Percentiles rank a stretch among this genome's conserved stretches.
phyloP scores from a whole-genome alignment of 164 flowering plant species.

The Vitis rupestris region DNA sequence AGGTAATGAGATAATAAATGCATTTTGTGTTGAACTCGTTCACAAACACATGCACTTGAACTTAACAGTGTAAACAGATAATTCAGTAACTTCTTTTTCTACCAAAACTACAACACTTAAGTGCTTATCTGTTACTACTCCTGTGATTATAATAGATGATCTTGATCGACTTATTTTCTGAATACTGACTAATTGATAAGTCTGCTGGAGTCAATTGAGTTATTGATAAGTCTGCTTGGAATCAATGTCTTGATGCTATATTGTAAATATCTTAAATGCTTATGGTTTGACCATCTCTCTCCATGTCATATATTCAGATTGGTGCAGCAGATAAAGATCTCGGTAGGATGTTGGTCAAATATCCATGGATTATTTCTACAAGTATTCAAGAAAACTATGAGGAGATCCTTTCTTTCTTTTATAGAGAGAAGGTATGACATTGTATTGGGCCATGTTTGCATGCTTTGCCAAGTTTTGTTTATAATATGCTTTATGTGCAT shows the following conservation, averaged over 20 bases:
- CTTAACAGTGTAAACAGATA: too few relatives aligned
- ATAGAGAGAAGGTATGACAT: conserved; percentile 56
- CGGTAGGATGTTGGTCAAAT: conserved; percentile 66
- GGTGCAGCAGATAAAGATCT: conserved; percentile 42
- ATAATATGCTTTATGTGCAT: too few relatives aligned
- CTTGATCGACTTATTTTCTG: too few relatives aligned
- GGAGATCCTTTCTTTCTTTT: conserved; percentile 50
- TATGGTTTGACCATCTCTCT: neutral
- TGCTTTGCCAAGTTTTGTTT: neutral
- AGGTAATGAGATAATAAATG: conserved; percentile 40
- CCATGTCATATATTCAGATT: conserved; percentile 32
- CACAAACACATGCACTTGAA: too few relatives aligned
- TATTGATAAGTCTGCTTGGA: too few relatives aligned
- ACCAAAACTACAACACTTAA: too few relatives aligned
- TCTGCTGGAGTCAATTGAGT: too few relatives aligned
- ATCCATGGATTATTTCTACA: conserved; percentile 88
- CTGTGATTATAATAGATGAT: neutral
- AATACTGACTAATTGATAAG: too few relatives aligned
- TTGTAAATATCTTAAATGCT: neutral
- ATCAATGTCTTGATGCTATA: neutral
- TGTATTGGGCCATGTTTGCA: neutral
- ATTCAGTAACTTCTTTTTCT: too few relatives aligned
- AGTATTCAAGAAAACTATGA: conserved; percentile 65
- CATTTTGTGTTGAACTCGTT: neutral
- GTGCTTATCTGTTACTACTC: neutral